Percentiles rank a stretch among this genome's conserved stretches.
Conservation (phyloP, 176 grass and related monocot genomes). For the Tillandsia fasciculata region DNA sequence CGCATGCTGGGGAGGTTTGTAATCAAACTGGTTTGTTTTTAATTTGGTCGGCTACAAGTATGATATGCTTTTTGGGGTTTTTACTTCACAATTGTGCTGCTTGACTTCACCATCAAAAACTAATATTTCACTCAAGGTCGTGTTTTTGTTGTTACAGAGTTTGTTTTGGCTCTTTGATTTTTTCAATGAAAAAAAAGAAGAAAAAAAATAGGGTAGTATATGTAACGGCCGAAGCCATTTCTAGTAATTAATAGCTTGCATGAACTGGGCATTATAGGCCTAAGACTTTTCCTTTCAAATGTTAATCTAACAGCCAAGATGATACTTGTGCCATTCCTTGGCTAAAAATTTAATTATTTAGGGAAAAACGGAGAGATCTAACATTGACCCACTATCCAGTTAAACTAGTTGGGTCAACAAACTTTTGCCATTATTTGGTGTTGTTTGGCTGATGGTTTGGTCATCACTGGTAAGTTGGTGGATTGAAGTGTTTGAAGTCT, state of each 20-base stretch:
- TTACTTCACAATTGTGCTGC: background rate
- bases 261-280: background rate
- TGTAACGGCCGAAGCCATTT: too few species aligned
- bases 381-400: background rate
- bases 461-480: too few species aligned
- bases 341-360: background rate
- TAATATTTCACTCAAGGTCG: background rate
- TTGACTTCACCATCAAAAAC: background rate
- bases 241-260: too few species aligned
- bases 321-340: background rate
- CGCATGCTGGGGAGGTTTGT: conserved; percentile 88
- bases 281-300: background rate
- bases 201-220: too few species aligned
- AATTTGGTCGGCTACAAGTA: background rate
- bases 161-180: background rate
- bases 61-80: background rate
- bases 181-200: too few species aligned
- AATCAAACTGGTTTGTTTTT: background rate
- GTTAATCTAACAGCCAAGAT: background rate
- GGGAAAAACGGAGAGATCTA: background rate
- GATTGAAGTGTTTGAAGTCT: background rate
- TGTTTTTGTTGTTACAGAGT: background rate
- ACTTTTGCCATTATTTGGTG: background rate
- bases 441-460: too few species aligned
- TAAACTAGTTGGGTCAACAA: background rate